Evolutionary conservation across 768 basidiomycete species (phyloP).

Genomic region (Kockovaella imperatae): DNA sequence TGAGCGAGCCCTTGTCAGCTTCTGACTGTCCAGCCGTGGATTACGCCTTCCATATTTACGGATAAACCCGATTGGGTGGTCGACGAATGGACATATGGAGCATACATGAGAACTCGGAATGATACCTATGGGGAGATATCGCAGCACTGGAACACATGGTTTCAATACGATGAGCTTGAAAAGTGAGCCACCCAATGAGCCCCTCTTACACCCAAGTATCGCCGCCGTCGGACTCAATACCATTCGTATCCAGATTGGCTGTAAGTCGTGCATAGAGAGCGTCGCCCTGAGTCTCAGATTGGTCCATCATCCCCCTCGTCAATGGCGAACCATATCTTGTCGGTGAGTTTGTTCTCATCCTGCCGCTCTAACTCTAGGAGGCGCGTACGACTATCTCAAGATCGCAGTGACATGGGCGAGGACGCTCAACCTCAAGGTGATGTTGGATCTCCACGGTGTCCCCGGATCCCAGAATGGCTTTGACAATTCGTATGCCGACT

Average conservation of each 20-base stretch:
- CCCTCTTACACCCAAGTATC: too few relatives aligned
- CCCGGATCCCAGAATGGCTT: conserved; percentile 41
- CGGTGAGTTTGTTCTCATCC: conserved; percentile 10
- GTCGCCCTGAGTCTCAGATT: conserved; percentile 19
- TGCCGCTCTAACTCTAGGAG: conserved; percentile 6
- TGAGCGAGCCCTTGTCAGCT: conserved; percentile 4
- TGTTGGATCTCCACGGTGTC: conserved; percentile 41
- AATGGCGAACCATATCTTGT: conserved; percentile 33
- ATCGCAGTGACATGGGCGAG: conserved; percentile 37
- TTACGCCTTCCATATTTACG: conserved; percentile 38
- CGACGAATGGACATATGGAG: conserved; percentile 41
- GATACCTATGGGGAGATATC: conserved; percentile 26
- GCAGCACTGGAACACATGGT: conserved; percentile 37
- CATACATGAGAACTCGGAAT: conserved; percentile 29
- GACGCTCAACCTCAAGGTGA: conserved; percentile 31
- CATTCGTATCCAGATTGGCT: conserved; percentile 41
- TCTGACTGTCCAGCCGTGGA: conserved; percentile 32
- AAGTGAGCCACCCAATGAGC: conserved; percentile 19
- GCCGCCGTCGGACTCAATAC: conserved; percentile 36
- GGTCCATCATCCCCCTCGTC: conserved; percentile 38
- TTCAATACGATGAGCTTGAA: conserved; percentile 25
- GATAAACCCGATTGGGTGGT: conserved; percentile 42
- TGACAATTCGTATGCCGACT: conserved; percentile 33
- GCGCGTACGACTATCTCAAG: conserved; percentile 37
- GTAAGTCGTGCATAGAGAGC: conserved; percentile 11